Percentiles rank a stretch among this genome's conserved stretches.
Evolutionary conservation across 257 asterid genomes (phyloP).

Genomic region (Solanum medicagineum): DNA sequence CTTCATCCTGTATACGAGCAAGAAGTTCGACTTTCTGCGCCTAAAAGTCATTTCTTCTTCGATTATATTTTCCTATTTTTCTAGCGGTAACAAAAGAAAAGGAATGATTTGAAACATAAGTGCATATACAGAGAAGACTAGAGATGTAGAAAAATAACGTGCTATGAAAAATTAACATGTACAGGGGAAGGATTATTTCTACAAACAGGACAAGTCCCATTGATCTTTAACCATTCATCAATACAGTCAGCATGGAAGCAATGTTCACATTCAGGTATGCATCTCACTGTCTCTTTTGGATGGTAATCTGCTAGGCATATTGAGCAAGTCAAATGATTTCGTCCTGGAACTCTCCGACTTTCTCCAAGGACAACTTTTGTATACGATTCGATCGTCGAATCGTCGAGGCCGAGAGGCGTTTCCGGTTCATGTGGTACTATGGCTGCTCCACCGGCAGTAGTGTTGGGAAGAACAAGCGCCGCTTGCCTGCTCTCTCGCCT

Average conservation of each 20-base stretch:
- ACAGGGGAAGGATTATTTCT: slow-evolving; percentile 46
- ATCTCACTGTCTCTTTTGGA: slow-evolving; percentile 44
- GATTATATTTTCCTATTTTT: neutral
- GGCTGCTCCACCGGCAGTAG: neutral
- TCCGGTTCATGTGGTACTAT: slow-evolving; percentile 10
- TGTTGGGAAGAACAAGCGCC: neutral
- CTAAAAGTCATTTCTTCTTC: neutral
- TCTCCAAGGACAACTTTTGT: slow-evolving; percentile 56
- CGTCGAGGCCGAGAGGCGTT: slow-evolving; percentile 38
- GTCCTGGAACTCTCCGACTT: slow-evolving; percentile 53
- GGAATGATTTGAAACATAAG: neutral
- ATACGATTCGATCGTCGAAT: slow-evolving; percentile 59
- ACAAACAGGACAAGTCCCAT: slow-evolving; percentile 68
- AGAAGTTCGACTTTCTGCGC: neutral
- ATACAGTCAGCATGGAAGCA: slow-evolving; percentile 79
- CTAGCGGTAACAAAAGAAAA: neutral
- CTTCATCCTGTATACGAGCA: neutral
- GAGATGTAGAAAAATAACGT: neutral
- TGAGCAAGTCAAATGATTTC: slow-evolving; percentile 49
- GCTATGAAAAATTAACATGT: neutral
- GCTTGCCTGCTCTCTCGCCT: neutral
- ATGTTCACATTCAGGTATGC: slow-evolving; percentile 67
- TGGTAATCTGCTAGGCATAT: slow-evolving; percentile 62
- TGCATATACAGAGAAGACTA: neutral
- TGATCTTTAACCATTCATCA: slow-evolving; percentile 66